Conservation (phyloP, 176 grass and related monocot species). For the Oryza officinalis region DNA sequence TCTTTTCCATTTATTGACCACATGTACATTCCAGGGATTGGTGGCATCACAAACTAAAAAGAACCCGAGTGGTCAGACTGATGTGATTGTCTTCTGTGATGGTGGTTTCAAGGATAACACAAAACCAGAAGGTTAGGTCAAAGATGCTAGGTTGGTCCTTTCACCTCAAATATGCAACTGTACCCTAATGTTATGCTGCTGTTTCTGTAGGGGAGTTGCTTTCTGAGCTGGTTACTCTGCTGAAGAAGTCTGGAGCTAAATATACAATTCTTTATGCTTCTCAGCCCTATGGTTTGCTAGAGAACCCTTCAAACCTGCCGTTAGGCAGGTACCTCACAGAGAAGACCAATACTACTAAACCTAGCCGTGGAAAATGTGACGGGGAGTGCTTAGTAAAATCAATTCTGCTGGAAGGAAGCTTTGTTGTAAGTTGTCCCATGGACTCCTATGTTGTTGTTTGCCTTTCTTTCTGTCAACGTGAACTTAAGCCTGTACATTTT, state of each 20-base stretch:
- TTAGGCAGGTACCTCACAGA: conserved; percentile 75
- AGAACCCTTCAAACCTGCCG: conserved; percentile 35
- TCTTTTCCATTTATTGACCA: neutral
- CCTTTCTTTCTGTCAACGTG: neutral
- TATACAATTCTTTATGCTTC: conserved; percentile 88
- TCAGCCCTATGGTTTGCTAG: conserved; percentile 52
- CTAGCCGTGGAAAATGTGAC: conserved; percentile 63
- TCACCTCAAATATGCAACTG: neutral
- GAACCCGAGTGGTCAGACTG: conserved; percentile 45
- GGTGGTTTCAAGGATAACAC: conserved; percentile 49
- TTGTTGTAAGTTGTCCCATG: conserved; percentile 73
- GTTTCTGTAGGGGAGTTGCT: conserved; percentile 69
- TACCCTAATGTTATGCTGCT: conserved; percentile 1
- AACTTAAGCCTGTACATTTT: neutral
- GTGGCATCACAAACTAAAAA: conserved; percentile 43
- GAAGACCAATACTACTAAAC: conserved; percentile 45
- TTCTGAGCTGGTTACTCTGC: conserved; percentile 49
- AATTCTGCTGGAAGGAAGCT: conserved; percentile 82
- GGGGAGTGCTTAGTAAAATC: conserved; percentile 76
- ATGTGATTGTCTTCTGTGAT: conserved; percentile 68
- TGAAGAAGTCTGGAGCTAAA: conserved; percentile 59
- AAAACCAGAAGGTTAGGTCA: conserved; percentile 73
- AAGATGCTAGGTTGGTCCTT: neutral
- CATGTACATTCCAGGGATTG: conserved; percentile 53
- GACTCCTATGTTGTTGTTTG: neutral